Conservation (phyloP, 1,284 basidiomycete genomes). For the Apiotrichum sp. region DNA sequence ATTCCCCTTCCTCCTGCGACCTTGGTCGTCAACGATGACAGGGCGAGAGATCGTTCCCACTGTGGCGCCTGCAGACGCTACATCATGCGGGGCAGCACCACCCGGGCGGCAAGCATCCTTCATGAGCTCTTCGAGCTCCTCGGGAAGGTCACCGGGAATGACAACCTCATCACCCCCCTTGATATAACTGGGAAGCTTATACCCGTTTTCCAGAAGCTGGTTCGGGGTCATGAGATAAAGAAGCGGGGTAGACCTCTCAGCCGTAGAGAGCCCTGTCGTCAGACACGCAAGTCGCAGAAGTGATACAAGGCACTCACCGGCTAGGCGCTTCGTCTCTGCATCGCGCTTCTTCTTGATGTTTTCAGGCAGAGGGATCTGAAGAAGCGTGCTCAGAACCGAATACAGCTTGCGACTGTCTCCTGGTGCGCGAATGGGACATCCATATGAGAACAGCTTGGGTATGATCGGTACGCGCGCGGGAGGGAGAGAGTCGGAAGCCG, state of each 20-base stretch:
- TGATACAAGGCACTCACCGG: constrained; percentile 19
- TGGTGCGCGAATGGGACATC: constrained; percentile 80
- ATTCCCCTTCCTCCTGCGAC: constrained; percentile 48
- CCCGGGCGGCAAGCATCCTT: constrained; percentile 1
- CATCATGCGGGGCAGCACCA: not conserved
- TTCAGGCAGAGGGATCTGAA: constrained; percentile 68
- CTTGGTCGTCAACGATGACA: constrained; percentile 11
- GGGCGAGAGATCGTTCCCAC: not conserved
- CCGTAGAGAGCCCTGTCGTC: constrained; percentile 7
- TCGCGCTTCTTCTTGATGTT: constrained; percentile 62
- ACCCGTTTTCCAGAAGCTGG: constrained; percentile 86
- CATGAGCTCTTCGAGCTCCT: constrained; percentile 7
- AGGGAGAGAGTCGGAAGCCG: constrained; percentile 27
- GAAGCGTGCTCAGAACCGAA: constrained; percentile 72
- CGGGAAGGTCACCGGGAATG: constrained; percentile 28
- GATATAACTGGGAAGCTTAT: constrained; percentile 73
- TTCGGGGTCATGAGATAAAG: constrained; percentile 68
- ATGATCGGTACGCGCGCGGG: constrained; percentile 61
- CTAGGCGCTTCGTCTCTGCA: constrained; percentile 44
- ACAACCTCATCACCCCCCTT: constrained; percentile 36
- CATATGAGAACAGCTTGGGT: constrained; percentile 76
- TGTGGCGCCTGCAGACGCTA: not conserved
- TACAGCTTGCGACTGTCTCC: constrained; percentile 78
- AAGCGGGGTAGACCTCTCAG: constrained; percentile 48
- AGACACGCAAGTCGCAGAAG: not conserved